phyloP scores from a whole-genome alignment of 805 yeast species.

The Candida stauntonica region DNA sequence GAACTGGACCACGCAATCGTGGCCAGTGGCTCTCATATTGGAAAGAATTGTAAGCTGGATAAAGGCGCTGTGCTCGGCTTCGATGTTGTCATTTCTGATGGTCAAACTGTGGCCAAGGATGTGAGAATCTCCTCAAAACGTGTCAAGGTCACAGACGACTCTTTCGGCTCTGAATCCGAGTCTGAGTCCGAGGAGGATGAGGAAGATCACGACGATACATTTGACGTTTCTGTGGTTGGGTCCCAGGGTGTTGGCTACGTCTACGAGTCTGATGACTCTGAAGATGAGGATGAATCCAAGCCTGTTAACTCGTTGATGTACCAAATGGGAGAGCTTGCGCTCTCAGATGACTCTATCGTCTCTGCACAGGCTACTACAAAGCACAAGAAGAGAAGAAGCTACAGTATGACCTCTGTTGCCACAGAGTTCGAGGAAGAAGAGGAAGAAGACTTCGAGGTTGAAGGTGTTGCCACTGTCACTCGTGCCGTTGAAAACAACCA shows the following conservation, averaged over 20 bases:
- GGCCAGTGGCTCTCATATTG: conserved; percentile 59
- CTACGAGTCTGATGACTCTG: conserved; percentile 32
- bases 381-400: conserved; percentile 41
- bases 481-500: conserved; percentile 92
- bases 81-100: conserved; percentile 59
- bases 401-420: conserved; percentile 35
- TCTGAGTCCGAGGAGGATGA: conserved; percentile 25
- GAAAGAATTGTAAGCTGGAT: conserved; percentile 44
- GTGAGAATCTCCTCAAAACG: conserved; percentile 50
- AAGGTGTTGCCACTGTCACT: conserved; percentile 91
- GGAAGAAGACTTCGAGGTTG: conserved; percentile 73
- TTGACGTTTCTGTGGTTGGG: conserved; percentile 19
- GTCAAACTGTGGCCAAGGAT: conserved; percentile 43
- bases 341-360: conserved; percentile 57
- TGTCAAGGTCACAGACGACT: conserved; percentile 25
- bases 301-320: conserved; percentile 37
- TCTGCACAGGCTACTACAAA: conserved; percentile 38
- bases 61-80: conserved; percentile 81
- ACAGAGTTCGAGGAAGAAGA: conserved; percentile 62
- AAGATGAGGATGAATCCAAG: conserved; percentile 28
- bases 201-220: conserved; percentile 11
- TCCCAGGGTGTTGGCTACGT: conserved; percentile 32
- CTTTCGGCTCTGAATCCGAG: conserved; percentile 19
- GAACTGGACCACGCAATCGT: conserved; percentile 60
- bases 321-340: conserved; percentile 41